A percentile compares a stretch with the other conserved stretches of the same genome.
phyloP scores from a whole-genome alignment of 768 basidiomycete species.

The Agaricus sinodeliciosus region DNA sequence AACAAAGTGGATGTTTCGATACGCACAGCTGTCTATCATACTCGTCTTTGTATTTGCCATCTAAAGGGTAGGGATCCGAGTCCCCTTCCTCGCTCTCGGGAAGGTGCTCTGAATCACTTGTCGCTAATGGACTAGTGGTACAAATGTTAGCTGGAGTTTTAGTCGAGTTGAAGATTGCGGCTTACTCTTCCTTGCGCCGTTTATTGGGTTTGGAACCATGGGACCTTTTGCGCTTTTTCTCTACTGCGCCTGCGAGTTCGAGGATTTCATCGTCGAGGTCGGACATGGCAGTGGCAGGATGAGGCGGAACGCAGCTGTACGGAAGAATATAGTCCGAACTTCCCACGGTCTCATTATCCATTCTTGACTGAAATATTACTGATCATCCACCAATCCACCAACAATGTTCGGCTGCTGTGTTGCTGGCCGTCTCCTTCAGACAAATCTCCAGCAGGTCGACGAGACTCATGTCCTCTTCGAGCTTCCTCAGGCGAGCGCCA shows the following conservation, averaged over 20 bases:
- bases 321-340: neutral
- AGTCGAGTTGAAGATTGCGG: neutral
- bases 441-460: constrained; percentile 75
- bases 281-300: constrained; percentile 29
- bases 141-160: constrained; percentile 3
- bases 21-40: constrained; percentile 76
- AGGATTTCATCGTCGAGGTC: constrained; percentile 71
- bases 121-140: constrained; percentile 16
- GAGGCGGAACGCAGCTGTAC: neutral
- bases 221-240: constrained; percentile 59
- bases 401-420: constrained; percentile 77
- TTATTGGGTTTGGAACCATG: constrained; percentile 40
- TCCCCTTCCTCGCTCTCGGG: constrained; percentile 63
- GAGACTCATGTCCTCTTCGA: constrained; percentile 80
- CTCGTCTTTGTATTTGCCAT: constrained; percentile 87
- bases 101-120: constrained; percentile 45
- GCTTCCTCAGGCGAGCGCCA: constrained; percentile 58
- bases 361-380: neutral
- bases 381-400: too few species aligned
- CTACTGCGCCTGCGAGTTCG: constrained; percentile 66
- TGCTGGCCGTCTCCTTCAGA: constrained; percentile 73
- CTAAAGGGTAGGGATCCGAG: constrained; percentile 76
- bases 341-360: constrained; percentile 1
- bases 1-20: neutral
- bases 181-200: constrained; percentile 72